A percentile compares a stretch with the other conserved stretches of the same genome.
These are phyloP conservation scores for Gamarada debralockiae DNA, from an alignment of 495 filamentous ascomycete genomes.

Conservation along the genomic window DNA sequence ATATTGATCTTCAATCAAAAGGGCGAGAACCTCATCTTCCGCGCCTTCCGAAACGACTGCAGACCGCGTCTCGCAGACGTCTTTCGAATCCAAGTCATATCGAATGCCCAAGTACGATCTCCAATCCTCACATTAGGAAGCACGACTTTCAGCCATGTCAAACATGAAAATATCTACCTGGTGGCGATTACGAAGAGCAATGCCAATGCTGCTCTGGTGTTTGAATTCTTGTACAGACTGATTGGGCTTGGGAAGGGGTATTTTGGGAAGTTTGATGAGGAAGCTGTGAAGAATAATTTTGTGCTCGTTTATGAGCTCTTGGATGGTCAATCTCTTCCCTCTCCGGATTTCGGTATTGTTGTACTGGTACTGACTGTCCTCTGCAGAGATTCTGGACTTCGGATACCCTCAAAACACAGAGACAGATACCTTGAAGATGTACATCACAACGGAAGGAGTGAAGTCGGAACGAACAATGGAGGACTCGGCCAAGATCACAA, in stretches of 20 bases:
- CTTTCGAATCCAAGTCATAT: conserved; percentile 99
- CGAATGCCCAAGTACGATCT: conserved; percentile 95
- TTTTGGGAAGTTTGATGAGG: conserved; percentile 99
- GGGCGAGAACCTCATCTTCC: conserved; percentile 99
- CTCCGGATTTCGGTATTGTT: conserved; percentile 18
- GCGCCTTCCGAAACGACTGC: conserved; percentile 96
- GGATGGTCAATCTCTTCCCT: too few relatives aligned
- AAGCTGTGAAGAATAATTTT: conserved; percentile 99
- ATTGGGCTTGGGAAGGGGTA: conserved; percentile 89
- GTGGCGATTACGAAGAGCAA: conserved; percentile 99
- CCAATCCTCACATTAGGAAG: conserved; percentile 96
- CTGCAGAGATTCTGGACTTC: conserved; percentile 93
- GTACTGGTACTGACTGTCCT: conserved; percentile 7
- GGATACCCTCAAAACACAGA: conserved; percentile 99
- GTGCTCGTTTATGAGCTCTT: conserved; percentile 97
- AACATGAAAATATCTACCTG: conserved; percentile 98
- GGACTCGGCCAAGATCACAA: conserved; percentile 94
- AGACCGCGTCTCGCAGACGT: conserved; percentile 95
- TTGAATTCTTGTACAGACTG: conserved; percentile 95
- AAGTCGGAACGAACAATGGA: conserved; percentile 90
- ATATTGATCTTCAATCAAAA: conserved; percentile 99
- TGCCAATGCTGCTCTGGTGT: conserved; percentile 97
- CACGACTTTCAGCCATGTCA: conserved; percentile 98
- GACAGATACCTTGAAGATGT: conserved; percentile 99
- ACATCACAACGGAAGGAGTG: conserved; percentile 99